Conservation (phyloP, 2,329 filamentous ascomycete species). For the Cadophora gregata region DNA sequence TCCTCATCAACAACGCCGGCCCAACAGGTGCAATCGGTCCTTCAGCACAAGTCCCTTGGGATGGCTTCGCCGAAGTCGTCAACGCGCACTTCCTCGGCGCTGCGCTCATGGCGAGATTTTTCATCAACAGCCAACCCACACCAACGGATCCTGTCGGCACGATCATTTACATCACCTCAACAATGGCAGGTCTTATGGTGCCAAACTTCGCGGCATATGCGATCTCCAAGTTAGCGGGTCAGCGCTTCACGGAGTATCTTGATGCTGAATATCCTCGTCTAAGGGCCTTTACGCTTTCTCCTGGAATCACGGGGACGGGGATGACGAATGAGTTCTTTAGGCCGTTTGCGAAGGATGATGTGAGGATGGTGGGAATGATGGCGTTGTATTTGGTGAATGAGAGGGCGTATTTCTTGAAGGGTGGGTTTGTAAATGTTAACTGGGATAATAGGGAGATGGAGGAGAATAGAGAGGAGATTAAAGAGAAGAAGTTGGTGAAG, state of each 20-base stretch:
- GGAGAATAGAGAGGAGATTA: constrained; percentile 39
- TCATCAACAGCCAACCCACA: constrained; percentile 48
- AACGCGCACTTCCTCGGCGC: constrained; percentile 6
- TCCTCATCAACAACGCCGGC: constrained; percentile 50
- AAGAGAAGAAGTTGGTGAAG: constrained; percentile 38
- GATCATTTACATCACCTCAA: constrained; percentile 40
- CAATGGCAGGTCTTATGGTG: constrained; percentile 45
- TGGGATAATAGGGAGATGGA: constrained; percentile 47
- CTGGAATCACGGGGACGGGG: constrained; percentile 53
- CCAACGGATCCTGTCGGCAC: constrained; percentile 24
- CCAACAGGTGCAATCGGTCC: constrained; percentile 22
- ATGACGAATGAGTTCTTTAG: constrained; percentile 43
- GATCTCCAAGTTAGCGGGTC: constrained; percentile 51
- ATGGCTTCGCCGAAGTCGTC: background rate
- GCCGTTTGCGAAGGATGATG: constrained; percentile 46
- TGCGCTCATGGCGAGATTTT: constrained; percentile 47
- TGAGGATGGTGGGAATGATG: constrained; percentile 42
- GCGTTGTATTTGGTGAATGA: constrained; percentile 41
- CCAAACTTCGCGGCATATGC: constrained; percentile 53
- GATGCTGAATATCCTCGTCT: constrained; percentile 50
- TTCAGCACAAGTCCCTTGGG: background rate
- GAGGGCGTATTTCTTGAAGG: constrained; percentile 45
- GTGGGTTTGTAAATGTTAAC: constrained; percentile 45
- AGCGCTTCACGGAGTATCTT: constrained; percentile 52
- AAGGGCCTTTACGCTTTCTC: constrained; percentile 53